Base-by-base conservation (phyloP, 768 basidiomycete genomes). In the Termitomyces sp. region DNA sequence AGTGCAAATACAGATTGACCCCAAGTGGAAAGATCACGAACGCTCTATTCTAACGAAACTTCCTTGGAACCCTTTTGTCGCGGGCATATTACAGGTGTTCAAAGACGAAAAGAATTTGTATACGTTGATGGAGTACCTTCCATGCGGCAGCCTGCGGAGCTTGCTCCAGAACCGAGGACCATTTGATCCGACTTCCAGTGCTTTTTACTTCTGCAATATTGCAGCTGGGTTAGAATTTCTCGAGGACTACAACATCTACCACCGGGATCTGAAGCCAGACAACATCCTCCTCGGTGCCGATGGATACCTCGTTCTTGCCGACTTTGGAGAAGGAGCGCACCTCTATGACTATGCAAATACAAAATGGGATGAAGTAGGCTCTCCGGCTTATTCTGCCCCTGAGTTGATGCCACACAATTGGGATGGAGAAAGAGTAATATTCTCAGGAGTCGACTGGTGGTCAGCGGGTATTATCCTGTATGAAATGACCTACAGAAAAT, bases 131-230 rank as follows among this genome's bases (percentile, higher is more conserved):
- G 84, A 87, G 66, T 74, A 74, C 61, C 74, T 77, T 14, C 77
- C 81, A 0, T 71, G 74, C 31, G 78, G 77, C 1, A 76, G 74
- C 5, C 66, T 85, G 3, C 70, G 71, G 29, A 63, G 71, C 21
- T 46, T 75, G 32, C 75, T 80, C 34, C 67, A 68, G 32, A 63
- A 58, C 12, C 62, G 60, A 1, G 67, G 63, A 11, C 72, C 72
- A 9, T 60, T 82, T 9, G 64, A 72, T 63, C n/a, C 71, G 7
- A 44, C 65, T 2, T 65, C 61, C 0, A 69, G 73, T 7, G 70
- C 71, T 5, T 87, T 87, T 68, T 86, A 83, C 68, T 80, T 77
- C 60, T 70, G 77, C 25, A 85, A 85, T 60, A 77, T 85, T 41
- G 73, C 75, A 11, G 74, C 75, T 42, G 84, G 72, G 12, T 63